A percentile compares a stretch with the other conserved stretches of the same genome.
These are phyloP conservation scores for Tardiomyces depauwii DNA, from an alignment of 1,139 yeast species.

Conservation along the genomic window DNA sequence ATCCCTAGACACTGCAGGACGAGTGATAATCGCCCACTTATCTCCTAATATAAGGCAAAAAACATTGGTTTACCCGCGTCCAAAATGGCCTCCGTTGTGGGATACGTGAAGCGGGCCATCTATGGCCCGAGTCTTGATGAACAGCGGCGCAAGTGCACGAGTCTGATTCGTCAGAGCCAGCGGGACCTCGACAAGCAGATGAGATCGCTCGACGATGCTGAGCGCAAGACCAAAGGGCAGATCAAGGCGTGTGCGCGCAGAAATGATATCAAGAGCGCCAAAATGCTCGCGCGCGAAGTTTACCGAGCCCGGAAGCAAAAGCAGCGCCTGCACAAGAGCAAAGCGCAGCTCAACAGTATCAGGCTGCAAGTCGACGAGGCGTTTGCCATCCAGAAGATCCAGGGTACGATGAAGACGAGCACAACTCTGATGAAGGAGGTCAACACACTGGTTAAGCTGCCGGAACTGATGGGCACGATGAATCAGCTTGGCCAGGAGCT, in stretches of 20 bases:
- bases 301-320: slow-evolving; percentile 66
- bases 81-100: background rate
- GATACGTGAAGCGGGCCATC: slow-evolving; percentile 55
- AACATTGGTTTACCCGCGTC: too few species aligned
- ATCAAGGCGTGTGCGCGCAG: slow-evolving; percentile 71
- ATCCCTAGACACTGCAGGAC: too few species aligned
- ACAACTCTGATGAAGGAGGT: slow-evolving; percentile 85
- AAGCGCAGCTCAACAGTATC: slow-evolving; percentile 78
- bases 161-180: slow-evolving; percentile 70
- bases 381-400: slow-evolving; percentile 73
- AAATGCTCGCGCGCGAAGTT: slow-evolving; percentile 72
- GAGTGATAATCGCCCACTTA: background rate
- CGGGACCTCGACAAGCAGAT: slow-evolving; percentile 77
- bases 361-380: slow-evolving; percentile 87
- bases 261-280: slow-evolving; percentile 64
- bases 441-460: slow-evolving; percentile 63
- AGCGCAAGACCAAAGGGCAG: slow-evolving; percentile 56
- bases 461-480: slow-evolving; percentile 77
- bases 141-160: slow-evolving; percentile 80
- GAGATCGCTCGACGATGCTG: slow-evolving; percentile 39
- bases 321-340: slow-evolving; percentile 62
- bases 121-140: slow-evolving; percentile 97
- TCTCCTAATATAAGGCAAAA: background rate
- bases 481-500: slow-evolving; percentile 79
- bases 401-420: slow-evolving; percentile 70